phyloP scores from a whole-genome alignment of 2,329 filamentous ascomycete species.

The Parafenestella ontariensis region DNA sequence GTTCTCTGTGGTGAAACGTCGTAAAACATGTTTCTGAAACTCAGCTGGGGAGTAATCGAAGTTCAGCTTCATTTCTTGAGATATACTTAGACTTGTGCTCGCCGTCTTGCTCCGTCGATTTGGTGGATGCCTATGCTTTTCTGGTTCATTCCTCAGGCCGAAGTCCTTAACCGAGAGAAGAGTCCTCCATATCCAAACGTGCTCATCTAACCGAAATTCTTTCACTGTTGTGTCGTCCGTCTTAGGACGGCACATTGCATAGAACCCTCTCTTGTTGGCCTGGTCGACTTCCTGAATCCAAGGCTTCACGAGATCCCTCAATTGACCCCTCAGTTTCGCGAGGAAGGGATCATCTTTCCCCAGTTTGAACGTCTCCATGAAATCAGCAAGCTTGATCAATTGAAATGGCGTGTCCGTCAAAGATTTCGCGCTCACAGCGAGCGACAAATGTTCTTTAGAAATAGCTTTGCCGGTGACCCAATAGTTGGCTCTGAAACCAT shows the following conservation, averaged over 20 bases:
- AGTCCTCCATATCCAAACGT: background rate
- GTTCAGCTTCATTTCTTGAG: too few species aligned
- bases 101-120: too few species aligned
- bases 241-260: background rate
- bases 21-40: background rate
- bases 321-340: too few species aligned
- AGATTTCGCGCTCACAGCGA: background rate
- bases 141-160: background rate
- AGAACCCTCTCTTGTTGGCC: background rate
- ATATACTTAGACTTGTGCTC: too few species aligned
- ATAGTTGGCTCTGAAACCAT: too few species aligned
- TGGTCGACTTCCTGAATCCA: background rate
- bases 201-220: background rate
- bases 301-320: background rate
- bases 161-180: background rate
- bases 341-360: background rate
- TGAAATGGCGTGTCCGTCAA: conserved; percentile 7
- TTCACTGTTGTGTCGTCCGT: too few species aligned
- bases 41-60: background rate
- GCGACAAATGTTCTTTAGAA: too few species aligned
- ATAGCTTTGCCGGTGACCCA: too few species aligned
- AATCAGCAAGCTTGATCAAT: conserved; percentile 3
- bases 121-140: background rate
- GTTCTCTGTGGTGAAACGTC: conserved; percentile 8
- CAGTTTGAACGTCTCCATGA: background rate